Evolutionary conservation across 352 stramenopile genomes (phyloP), one percentile per base, ranked within the genome.

Genomic region (Pythium graminicola): DNA sequence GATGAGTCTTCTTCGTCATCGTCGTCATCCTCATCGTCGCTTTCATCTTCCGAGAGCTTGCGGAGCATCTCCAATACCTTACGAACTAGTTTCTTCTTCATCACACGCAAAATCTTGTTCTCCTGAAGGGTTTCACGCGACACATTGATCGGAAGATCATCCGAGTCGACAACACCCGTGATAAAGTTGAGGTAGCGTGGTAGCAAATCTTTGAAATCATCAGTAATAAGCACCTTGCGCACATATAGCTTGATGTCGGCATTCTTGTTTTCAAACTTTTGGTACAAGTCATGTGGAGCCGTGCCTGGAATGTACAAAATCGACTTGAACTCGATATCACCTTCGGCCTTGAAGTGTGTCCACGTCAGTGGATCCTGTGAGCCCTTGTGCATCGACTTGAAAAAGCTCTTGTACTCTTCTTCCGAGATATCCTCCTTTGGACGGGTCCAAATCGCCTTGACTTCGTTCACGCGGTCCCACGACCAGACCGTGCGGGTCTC

Each of bases 81-180:
- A 64, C 97, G 89, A n/a, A 99, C 95, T 16, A 99, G 74, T 64
- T 99, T 99, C 85, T 99, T 99, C 54, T 95, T 94, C 66, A 99
- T 91, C 24, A 99, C 62, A 11, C 85, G 84, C 47, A 99, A 67
- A 51, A 99, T 97, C 71, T 99, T 99, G 28, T 90, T 96, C 85
- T 99, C 97, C 73, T 99, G 97, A 68, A 99, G 96, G 71, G 98
- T 99, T 72, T 99, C 97, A 62, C 97, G 87, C 31, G 95, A 99
- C 54, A 99, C 80, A 57, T 86, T 97, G 28, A 99, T 80, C n/a
- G 97, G 97, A 19, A 99, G 76, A 63, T 99, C 97, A 66, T 99
- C 97, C 28, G 85, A 98, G 81, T 99, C 97, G 24, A 95, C 85
- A 14, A 91, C 85, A 67, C 85, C 81, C 48, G 79, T 81, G 59